Evolutionary conservation across 2,329 filamentous ascomycete genomes (phyloP), one percentile per base, ranked within the genome.

Genomic region (Pestalotiopsis sp.): DNA sequence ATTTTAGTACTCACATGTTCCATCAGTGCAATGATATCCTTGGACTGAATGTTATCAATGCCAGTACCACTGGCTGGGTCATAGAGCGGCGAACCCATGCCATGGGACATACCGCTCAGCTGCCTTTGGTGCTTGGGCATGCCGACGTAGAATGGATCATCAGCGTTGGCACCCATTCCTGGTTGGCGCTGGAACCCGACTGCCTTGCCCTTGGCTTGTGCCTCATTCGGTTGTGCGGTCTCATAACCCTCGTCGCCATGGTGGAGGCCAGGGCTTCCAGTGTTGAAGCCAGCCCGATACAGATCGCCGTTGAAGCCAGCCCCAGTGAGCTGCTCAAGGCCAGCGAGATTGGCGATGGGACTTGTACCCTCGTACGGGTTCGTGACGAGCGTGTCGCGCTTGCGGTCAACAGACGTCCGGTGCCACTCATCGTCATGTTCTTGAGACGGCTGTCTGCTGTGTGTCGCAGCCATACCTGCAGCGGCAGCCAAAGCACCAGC

Each of bases 11-110:
- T 85, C 82, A 91, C 88, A 80, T 99, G 96, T 78, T 99, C 95
- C 96, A 99, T 99, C 70, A 99, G 84, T 27, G 95, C 94, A 72
- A 99, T 92, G 75, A 99, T 97, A 77, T 99, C 96, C 82, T 97
- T 96, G 60, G 94, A 97, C 78, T 98, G 92, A 65, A 99, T 98
- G 62, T 92, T 88, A 73, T 98, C 95, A 66, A 97, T 92, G 41
- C 94, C 95, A 71, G 90, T 91, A 66, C 95, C 95, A 1, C 93
- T 97, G 3, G 95, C 89, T 69, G 93, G 91, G 78, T 99, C 96
- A 76, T 97, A 98, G 23, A 98, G 85, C 2, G 95, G 95, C 38
- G 94, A 96, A 3, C 86, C 87, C 88, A 98, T 94, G 60, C 95
- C 95, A 76, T 98, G 94, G 7, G 95, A 98, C 83, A 97, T 92